phyloP scores from a whole-genome alignment of 169 alveolate species.

The Plasmodium gonderi region DNA sequence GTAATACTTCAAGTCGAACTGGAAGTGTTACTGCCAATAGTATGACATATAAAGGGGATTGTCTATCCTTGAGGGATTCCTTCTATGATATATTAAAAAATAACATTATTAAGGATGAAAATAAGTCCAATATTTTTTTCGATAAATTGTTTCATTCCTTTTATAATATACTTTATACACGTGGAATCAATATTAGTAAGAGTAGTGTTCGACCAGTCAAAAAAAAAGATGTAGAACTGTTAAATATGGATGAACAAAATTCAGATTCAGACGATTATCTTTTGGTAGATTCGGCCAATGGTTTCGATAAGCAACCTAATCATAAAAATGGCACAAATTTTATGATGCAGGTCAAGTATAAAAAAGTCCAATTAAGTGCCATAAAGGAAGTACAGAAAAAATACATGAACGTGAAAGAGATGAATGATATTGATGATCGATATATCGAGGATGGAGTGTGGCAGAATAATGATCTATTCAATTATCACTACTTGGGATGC shows the following conservation, averaged over 20 bases:
- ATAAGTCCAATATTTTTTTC: slow-evolving; percentile 21
- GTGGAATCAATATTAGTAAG: not conserved
- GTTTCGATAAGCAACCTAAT: not conserved
- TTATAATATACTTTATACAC: slow-evolving; percentile 13
- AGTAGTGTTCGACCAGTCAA: not conserved
- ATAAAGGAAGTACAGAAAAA: slow-evolving; percentile 1
- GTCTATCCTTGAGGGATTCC: not conserved
- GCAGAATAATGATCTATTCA: not conserved
- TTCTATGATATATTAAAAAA: slow-evolving; percentile 37
- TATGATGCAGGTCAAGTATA: not conserved
- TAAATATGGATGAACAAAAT: not conserved
- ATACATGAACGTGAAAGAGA: slow-evolving; percentile 28
- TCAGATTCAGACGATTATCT: slow-evolving; percentile 26
- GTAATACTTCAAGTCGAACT: not conserved
- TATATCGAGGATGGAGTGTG: slow-evolving; percentile 32
- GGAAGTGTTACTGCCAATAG: not conserved
- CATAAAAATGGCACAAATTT: not conserved
- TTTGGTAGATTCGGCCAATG: slow-evolving; percentile 19
- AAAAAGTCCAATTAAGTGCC: not conserved
- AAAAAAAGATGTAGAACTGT: slow-evolving; percentile 2
- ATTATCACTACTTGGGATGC: slow-evolving; percentile 9
- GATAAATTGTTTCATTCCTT: slow-evolving; percentile 43
- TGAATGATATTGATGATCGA: slow-evolving; percentile 25
- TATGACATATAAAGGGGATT: slow-evolving; percentile 3
- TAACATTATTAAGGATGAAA: slow-evolving; percentile 37